phyloP scores from a whole-genome alignment of 305 asterid species.

The Nicotiana rustica region DNA sequence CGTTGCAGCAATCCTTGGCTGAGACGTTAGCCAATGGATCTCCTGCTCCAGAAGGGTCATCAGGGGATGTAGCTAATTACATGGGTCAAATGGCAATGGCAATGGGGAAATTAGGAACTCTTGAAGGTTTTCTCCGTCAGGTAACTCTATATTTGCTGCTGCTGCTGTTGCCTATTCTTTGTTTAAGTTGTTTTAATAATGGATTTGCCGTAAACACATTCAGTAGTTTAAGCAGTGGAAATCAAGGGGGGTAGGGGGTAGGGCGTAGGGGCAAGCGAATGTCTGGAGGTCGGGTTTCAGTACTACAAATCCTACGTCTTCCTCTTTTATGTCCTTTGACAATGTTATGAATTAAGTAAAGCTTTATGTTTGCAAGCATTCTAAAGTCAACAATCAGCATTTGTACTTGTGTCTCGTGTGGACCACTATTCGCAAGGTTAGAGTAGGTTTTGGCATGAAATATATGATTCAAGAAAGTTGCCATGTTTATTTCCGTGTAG shows the following conservation, averaged over 20 bases:
- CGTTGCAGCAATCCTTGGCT: slow-evolving; percentile 84
- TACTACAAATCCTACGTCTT: not conserved
- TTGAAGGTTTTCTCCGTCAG: slow-evolving; percentile 89
- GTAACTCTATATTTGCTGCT: slow-evolving; percentile 41
- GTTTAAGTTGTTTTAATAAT: not conserved
- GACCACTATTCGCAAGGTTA: too few relatives aligned
- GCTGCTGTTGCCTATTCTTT: not conserved
- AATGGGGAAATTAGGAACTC: slow-evolving; percentile 92
- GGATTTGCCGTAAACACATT: not conserved
- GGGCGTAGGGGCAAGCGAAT: not conserved
- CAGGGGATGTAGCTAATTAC: slow-evolving; percentile 82
- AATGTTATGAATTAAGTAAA: not conserved
- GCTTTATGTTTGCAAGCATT: not conserved
- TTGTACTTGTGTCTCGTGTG: too few relatives aligned
- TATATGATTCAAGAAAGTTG: not conserved
- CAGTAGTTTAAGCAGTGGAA: slow-evolving; percentile 7
- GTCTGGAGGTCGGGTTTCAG: not conserved
- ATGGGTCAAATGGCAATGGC: slow-evolving; percentile 99
- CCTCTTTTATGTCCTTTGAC: not conserved
- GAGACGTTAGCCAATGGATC: slow-evolving; percentile 85
- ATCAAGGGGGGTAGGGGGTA: not conserved
- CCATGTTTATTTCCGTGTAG: not conserved
- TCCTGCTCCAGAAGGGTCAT: slow-evolving; percentile 65
- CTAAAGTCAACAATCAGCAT: not conserved
- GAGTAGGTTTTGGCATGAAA: not conserved